Base-by-base conservation (phyloP, 495 filamentous ascomycete species). In the Neurospora sp. region DNA sequence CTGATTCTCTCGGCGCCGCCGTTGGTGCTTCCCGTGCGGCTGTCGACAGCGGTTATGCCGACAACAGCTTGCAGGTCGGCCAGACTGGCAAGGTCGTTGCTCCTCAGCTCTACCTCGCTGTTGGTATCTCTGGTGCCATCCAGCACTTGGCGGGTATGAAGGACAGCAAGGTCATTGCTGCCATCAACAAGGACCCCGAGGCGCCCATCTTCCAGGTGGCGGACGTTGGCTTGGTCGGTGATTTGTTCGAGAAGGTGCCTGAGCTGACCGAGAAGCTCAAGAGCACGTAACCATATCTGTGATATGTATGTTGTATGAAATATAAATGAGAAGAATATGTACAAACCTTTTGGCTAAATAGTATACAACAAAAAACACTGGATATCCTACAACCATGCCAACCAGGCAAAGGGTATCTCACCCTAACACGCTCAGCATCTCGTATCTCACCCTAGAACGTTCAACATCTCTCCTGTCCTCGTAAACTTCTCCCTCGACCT, bases 101-200 rank as follows among this genome's bases (percentile, higher is more conserved):
- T 54, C 96, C 96, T 71, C 91, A 99, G 82, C 85, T 98, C 74
- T 99, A 99, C 80, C 88, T 99, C 73, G 96, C 93, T 39, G 95
- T 94, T 19, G 96, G 96, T 78, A 98, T 99, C 79, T 96, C 92
- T 7, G 96, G 96, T 69, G 96, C 96, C 31, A 99, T 99, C 75
- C 96, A 99, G 84, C 96, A 99, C 88, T 84, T 99, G 83, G 96
- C 96, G 54, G 96, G 96, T 80, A 99, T 99, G 96, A 99, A 99
- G 89, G 96, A 99, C 81, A 97, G 93, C 86, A 99, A 99, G 87
- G 96, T 99, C 74, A 99, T 99, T 87, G 96, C 94, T 43, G 93
- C 93, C 38, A 98, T 99, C 81, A 98, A 99, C 86, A 99, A 99
- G 86, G 96, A 98, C 78, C 85, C 89, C 2, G 96, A 99, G 83